phyloP scores from a whole-genome alignment of 768 basidiomycete genomes.

The Amanita fuliginea region DNA sequence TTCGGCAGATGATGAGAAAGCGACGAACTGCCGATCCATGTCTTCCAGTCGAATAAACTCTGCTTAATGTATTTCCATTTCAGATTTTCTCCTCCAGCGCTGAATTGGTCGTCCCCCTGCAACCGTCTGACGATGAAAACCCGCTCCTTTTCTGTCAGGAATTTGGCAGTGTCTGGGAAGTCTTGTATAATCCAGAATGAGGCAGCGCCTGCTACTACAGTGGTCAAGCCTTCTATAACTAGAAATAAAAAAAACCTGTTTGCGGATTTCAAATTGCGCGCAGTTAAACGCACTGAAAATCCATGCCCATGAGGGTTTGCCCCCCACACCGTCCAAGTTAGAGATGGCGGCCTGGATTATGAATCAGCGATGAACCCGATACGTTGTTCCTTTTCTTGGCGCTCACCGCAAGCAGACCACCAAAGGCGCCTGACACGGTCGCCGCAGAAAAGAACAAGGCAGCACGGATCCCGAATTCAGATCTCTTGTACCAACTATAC shows the following conservation, averaged over 20 bases:
- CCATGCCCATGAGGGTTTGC: slow-evolving; percentile 60
- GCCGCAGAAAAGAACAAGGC: slow-evolving; percentile 72
- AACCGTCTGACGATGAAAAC: slow-evolving; percentile 55
- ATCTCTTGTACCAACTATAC: slow-evolving; percentile 45
- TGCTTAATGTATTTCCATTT: slow-evolving; percentile 44
- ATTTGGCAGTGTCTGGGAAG: slow-evolving; percentile 74
- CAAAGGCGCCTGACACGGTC: slow-evolving; percentile 75
- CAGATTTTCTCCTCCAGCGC: slow-evolving; percentile 59
- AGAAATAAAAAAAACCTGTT: slow-evolving; percentile 1
- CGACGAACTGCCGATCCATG: slow-evolving; percentile 42
- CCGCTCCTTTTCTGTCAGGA: slow-evolving; percentile 62
- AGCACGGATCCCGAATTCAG: slow-evolving; percentile 60
- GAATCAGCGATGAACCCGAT: background rate
- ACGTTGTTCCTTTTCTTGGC: slow-evolving; percentile 5
- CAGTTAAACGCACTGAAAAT: slow-evolving; percentile 41
- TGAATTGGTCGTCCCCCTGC: slow-evolving; percentile 59
- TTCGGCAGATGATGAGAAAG: background rate
- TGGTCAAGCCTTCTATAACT: slow-evolving; percentile 57
- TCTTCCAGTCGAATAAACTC: slow-evolving; percentile 65
- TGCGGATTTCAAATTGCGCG: background rate
- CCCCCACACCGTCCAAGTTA: slow-evolving; percentile 61
- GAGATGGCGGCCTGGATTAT: slow-evolving; percentile 44
- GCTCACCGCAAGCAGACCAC: slow-evolving; percentile 58
- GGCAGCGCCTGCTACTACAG: slow-evolving; percentile 49
- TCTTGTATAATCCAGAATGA: slow-evolving; percentile 78